Evolutionary conservation across 2,329 filamentous ascomycete species (phyloP).

Genomic region (Aspergillus nomiae): DNA sequence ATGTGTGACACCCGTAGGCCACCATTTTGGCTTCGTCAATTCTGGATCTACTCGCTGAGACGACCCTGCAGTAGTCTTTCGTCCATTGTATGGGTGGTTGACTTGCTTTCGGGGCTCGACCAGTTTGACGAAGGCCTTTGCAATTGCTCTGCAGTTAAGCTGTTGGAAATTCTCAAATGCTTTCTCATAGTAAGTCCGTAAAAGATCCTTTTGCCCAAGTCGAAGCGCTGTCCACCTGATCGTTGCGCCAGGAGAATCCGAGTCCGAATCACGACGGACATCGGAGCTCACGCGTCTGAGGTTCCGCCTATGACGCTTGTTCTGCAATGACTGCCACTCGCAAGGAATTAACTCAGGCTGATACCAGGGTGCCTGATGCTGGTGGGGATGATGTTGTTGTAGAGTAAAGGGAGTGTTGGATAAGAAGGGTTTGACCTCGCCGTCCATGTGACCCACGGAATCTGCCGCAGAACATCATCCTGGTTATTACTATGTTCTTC

Average conservation of each 20-base stretch:
- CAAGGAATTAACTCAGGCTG: conserved; percentile 34
- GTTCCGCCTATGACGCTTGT: conserved; percentile 29
- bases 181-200: conserved; percentile 40
- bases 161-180: conserved; percentile 45
- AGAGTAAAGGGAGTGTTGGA: conserved; percentile 13
- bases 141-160: conserved; percentile 43
- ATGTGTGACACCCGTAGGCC: conserved; percentile 43
- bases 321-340: conserved; percentile 32
- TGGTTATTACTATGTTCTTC: background rate
- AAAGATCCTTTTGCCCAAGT: conserved; percentile 28
- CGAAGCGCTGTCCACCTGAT: conserved; percentile 29
- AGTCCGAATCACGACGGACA: conserved; percentile 17
- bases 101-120: conserved; percentile 49
- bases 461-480: background rate
- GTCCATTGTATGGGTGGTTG: conserved; percentile 49
- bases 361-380: conserved; percentile 24
- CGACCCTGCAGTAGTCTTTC: conserved; percentile 22
- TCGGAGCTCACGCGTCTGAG: conserved; percentile 20
- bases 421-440: conserved; percentile 15
- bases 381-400: conserved; percentile 13
- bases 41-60: conserved; percentile 38
- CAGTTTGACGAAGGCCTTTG: conserved; percentile 46
- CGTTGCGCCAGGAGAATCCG: conserved; percentile 22
- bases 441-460: conserved; percentile 14
- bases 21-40: conserved; percentile 44